Conservation (phyloP, 768 basidiomycete genomes). For the Hericium rajendrae region DNA sequence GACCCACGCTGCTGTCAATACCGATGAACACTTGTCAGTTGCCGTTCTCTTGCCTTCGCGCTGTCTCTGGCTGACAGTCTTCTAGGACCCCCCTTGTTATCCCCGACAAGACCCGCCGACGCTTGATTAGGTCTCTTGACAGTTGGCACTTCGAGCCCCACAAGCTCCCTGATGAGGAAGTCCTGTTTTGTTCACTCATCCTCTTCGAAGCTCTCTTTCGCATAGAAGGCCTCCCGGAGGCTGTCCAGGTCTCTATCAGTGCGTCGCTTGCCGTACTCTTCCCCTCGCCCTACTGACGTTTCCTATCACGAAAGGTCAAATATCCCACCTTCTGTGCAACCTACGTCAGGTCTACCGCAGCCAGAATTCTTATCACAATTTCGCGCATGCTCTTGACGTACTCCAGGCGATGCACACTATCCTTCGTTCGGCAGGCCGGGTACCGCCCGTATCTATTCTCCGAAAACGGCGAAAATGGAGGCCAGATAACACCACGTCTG, state of each 20-base stretch:
- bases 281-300: background rate
- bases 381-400: conserved; percentile 93
- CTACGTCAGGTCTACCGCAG: conserved; percentile 87
- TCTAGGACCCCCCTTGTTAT: conserved; percentile 19
- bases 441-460: conserved; percentile 68
- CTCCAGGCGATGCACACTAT: conserved; percentile 88
- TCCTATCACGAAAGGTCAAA: conserved; percentile 40
- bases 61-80: conserved; percentile 1
- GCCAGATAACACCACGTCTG: conserved; percentile 25
- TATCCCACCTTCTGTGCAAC: conserved; percentile 73
- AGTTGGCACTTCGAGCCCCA: conserved; percentile 91
- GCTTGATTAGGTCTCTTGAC: conserved; percentile 60
- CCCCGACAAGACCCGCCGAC: conserved; percentile 40
- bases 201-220: conserved; percentile 81
- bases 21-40: conserved; percentile 32
- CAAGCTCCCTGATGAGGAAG: conserved; percentile 71
- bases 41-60: background rate
- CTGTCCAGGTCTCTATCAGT: conserved; percentile 50
- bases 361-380: conserved; percentile 95
- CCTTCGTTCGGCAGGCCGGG: conserved; percentile 66
- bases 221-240: conserved; percentile 62
- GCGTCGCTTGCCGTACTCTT: conserved; percentile 21
- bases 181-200: conserved; percentile 70
- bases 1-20: conserved; percentile 64
- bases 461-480: conserved; percentile 27